Evolutionary conservation across 495 filamentous ascomycete genomes (phyloP).

Genomic region (Hyaloscypha finlandica): DNA sequence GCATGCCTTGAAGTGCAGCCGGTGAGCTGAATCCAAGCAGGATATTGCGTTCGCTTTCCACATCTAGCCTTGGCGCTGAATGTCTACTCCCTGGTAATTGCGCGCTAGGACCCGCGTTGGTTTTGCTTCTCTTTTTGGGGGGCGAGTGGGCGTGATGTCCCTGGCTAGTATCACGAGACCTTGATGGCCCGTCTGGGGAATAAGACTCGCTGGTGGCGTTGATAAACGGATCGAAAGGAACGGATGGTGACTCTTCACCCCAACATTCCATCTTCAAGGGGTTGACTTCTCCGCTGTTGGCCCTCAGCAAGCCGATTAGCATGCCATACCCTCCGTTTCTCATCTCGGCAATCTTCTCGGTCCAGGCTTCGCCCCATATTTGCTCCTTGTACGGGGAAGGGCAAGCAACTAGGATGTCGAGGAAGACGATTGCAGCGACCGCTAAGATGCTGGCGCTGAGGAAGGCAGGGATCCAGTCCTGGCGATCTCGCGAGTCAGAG

Average conservation of each 20-base stretch:
- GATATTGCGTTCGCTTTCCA: background rate
- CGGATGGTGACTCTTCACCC: background rate
- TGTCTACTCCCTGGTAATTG: background rate
- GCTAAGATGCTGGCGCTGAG: slow-evolving; percentile 1
- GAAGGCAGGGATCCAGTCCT: slow-evolving; percentile 11
- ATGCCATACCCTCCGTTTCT: slow-evolving; percentile 7
- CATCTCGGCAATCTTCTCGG: slow-evolving; percentile 2
- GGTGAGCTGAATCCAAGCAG: slow-evolving; percentile 7
- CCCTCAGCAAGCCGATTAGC: background rate
- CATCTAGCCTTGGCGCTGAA: background rate
- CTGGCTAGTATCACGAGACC: no score
- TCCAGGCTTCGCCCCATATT: slow-evolving; percentile 7
- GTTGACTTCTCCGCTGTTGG: background rate
- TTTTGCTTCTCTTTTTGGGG: background rate
- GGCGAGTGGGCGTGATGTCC: background rate
- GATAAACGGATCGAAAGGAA: background rate
- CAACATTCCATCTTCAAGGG: slow-evolving; percentile 3
- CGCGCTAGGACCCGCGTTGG: background rate
- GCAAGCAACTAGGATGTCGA: background rate
- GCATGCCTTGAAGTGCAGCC: slow-evolving; percentile 4
- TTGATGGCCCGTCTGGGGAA: background rate
- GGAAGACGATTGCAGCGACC: slow-evolving; percentile 4
- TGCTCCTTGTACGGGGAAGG: slow-evolving; percentile 8
- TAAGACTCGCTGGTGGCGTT: background rate
- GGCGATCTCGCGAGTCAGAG: slow-evolving; percentile 1